These are phyloP conservation scores for Malus orientalis DNA, from an alignment of 306 rosid genomes.

Conservation along the genomic window DNA sequence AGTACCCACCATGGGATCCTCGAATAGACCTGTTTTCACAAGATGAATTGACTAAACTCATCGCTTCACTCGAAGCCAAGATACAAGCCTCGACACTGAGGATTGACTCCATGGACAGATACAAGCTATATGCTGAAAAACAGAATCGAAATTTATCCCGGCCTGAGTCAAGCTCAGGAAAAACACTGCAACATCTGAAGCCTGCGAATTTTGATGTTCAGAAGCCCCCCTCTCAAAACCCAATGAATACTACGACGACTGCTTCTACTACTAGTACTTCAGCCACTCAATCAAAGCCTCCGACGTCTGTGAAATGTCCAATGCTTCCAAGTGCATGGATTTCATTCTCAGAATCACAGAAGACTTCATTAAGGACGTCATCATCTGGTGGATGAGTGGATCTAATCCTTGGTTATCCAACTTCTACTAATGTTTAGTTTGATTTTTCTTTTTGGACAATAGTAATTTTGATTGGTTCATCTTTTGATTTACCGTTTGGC, in stretches of 20 bases:
- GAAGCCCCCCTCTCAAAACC: background rate
- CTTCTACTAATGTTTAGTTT: background rate
- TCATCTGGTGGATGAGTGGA: background rate
- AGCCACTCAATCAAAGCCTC: background rate
- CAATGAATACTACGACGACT: no score
- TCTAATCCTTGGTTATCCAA: background rate
- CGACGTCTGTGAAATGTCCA: background rate
- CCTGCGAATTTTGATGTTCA: background rate
- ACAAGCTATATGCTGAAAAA: background rate
- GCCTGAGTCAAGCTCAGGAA: background rate
- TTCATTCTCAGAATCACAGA: background rate
- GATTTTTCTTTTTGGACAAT: background rate
- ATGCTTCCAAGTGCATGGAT: background rate
- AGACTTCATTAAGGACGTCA: background rate
- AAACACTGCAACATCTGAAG: background rate
- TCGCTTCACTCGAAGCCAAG: background rate
- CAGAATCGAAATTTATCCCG: background rate
- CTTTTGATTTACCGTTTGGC: no score
- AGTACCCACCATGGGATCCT: background rate
- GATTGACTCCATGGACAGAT: background rate
- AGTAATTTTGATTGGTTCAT: background rate
- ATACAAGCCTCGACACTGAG: background rate
- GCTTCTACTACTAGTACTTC: no score
- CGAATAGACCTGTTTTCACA: background rate
- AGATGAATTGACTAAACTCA: background rate